These are phyloP conservation scores for Lactuca saligna DNA, from an alignment of 129 eudicot species.

Conservation along the genomic window DNA sequence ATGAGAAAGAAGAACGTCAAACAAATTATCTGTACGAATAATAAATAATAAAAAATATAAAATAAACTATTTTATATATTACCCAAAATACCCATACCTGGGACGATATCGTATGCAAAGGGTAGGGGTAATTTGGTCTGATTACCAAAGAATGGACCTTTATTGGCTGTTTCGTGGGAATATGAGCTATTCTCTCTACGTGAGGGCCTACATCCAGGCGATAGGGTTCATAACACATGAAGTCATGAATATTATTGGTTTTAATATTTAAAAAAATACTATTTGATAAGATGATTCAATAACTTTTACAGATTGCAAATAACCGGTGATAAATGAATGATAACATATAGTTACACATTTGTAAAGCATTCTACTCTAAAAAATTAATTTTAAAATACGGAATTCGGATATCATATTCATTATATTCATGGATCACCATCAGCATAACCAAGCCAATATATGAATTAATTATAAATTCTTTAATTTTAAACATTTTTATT, in stretches of 20 bases:
- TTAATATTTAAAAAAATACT: too few relatives aligned
- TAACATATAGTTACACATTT: neutral
- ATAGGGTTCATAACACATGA: neutral
- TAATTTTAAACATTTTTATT: too few relatives aligned
- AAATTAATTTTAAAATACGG: too few relatives aligned
- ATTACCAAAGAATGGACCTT: too few relatives aligned
- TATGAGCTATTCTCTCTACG: neutral
- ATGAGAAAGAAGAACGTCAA: constrained; percentile 25
- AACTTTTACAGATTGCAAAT: neutral
- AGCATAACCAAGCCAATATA: neutral
- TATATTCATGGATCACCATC: neutral
- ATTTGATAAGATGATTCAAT: neutral
- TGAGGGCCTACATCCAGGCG: too few relatives aligned
- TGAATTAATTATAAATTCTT: too few relatives aligned
- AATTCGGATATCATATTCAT: neutral
- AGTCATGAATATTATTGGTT: neutral
- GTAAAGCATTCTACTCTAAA: neutral
- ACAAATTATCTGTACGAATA: constrained; percentile 16
- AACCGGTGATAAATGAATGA: neutral
- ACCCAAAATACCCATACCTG: constrained; percentile 12
- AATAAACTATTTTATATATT: neutral
- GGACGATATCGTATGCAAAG: neutral
- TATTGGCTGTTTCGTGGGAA: neutral
- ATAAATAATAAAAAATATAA: neutral
- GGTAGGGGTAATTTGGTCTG: constrained; percentile 4